phyloP scores from a whole-genome alignment of 805 yeast species.

The Candida morakotiae region DNA sequence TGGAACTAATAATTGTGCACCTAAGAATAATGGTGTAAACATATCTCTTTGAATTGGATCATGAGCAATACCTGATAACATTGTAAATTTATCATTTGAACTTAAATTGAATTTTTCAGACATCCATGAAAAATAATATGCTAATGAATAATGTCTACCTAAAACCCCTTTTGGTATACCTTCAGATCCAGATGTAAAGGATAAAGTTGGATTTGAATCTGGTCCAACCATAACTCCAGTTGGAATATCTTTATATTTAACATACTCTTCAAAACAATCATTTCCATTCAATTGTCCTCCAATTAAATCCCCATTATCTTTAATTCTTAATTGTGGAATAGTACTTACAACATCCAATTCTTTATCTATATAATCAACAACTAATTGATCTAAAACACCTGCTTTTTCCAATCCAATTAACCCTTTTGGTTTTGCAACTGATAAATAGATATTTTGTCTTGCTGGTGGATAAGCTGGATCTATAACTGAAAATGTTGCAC shows the following conservation, averaged over 20 bases:
- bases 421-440: slow-evolving; percentile 92
- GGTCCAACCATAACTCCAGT: slow-evolving; percentile 96
- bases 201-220: slow-evolving; percentile 92
- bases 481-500: slow-evolving; percentile 96
- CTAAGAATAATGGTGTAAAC: slow-evolving; percentile 95
- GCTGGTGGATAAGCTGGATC: slow-evolving; percentile 99
- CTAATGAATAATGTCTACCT: slow-evolving; percentile 95
- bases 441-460: slow-evolving; percentile 87
- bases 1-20: slow-evolving; percentile 91
- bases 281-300: slow-evolving; percentile 48
- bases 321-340: slow-evolving; percentile 73
- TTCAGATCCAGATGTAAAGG: slow-evolving; percentile 96
- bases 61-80: slow-evolving; percentile 98
- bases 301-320: slow-evolving; percentile 64
- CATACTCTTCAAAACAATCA: slow-evolving; percentile 51
- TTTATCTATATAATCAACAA: slow-evolving; percentile 67
- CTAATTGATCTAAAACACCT: slow-evolving; percentile 73
- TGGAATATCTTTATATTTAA: slow-evolving; percentile 46
- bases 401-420: slow-evolving; percentile 88
- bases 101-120: slow-evolving; percentile 74
- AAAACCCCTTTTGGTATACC: slow-evolving; percentile 98
- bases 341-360: slow-evolving; percentile 71
- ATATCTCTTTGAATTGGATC: slow-evolving; percentile 99
- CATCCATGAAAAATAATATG: slow-evolving; percentile 99
- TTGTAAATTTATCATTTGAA: slow-evolving; percentile 83